Percentiles rank a stretch among this genome's conserved stretches.
Evolutionary conservation across 2,329 filamentous ascomycete species (phyloP).

Genomic region (Purpureocillium lavendulum): DNA sequence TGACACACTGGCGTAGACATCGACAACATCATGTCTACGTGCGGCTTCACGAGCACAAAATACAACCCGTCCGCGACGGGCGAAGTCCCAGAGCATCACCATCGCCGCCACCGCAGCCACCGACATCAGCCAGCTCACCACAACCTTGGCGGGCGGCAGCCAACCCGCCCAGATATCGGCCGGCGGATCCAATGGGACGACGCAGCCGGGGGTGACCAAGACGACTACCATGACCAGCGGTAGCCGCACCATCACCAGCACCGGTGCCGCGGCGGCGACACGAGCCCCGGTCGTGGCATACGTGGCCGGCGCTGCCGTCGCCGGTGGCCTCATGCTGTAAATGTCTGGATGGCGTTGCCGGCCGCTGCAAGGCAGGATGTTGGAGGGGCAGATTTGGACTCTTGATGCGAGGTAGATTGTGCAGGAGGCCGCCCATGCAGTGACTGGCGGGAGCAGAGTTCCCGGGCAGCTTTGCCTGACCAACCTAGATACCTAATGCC

Average conservation of each 20-base stretch:
- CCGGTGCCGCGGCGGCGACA: background rate
- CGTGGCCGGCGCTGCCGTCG: background rate
- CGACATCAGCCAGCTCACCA: slow-evolving; percentile 23
- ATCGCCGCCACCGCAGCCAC: slow-evolving; percentile 22
- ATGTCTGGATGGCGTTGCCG: background rate
- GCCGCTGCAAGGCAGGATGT: background rate
- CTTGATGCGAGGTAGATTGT: too few relatives aligned
- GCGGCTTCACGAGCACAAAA: slow-evolving; percentile 21
- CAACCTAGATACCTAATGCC: too few relatives aligned
- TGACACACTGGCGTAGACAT: slow-evolving; percentile 18
- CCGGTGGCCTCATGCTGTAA: background rate
- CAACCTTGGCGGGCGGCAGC: slow-evolving; percentile 18
- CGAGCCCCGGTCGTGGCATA: background rate
- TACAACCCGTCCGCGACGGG: slow-evolving; percentile 19
- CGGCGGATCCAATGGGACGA: slow-evolving; percentile 5
- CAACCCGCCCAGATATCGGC: background rate
- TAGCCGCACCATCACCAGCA: too few relatives aligned
- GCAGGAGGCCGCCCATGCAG: too few relatives aligned
- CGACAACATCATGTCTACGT: slow-evolving; percentile 22
- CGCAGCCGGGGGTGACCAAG: background rate
- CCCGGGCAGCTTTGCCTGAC: too few relatives aligned
- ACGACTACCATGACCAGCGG: background rate
- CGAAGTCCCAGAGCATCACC: slow-evolving; percentile 16
- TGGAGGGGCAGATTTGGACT: background rate
- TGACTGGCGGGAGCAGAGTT: too few relatives aligned